phyloP scores from a whole-genome alignment of 1,284 basidiomycete species.

The Microbotryomycetes sp. region DNA sequence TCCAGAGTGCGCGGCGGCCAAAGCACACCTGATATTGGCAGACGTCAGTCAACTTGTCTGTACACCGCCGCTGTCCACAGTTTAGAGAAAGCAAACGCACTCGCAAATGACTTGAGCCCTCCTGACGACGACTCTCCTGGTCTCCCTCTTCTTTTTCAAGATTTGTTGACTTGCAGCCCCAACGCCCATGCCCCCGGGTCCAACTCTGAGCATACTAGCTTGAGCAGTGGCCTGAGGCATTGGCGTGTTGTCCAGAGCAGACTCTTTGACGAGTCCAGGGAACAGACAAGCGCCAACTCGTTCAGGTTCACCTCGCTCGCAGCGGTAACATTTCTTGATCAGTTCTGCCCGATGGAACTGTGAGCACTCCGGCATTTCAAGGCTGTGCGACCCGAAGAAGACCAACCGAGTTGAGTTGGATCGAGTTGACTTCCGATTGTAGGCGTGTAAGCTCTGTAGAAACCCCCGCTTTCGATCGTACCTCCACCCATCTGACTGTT shows the following conservation, averaged over 20 bases:
- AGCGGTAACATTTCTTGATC: slow-evolving; percentile 64
- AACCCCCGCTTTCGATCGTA: slow-evolving; percentile 50
- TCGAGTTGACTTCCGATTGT: slow-evolving; percentile 55
- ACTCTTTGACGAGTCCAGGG: slow-evolving; percentile 70
- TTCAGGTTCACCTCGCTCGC: slow-evolving; percentile 60
- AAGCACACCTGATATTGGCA: slow-evolving; percentile 13
- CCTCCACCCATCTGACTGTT: slow-evolving; percentile 46
- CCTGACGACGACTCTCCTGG: slow-evolving; percentile 61
- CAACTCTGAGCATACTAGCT: background rate
- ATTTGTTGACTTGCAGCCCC: background rate
- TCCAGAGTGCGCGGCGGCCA: slow-evolving; percentile 17
- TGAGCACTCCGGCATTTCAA: too few species aligned
- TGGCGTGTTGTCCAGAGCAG: slow-evolving; percentile 26
- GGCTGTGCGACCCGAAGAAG: slow-evolving; percentile 46
- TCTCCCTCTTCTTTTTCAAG: slow-evolving; percentile 43
- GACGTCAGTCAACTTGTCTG: background rate
- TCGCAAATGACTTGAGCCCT: slow-evolving; percentile 75
- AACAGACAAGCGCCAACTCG: slow-evolving; percentile 70
- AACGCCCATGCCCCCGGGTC: background rate
- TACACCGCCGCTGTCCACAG: background rate
- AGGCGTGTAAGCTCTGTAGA: slow-evolving; percentile 65
- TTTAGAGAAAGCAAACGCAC: slow-evolving; percentile 44
- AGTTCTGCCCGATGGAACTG: slow-evolving; percentile 64
- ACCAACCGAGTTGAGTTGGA: slow-evolving; percentile 26
- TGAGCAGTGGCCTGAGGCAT: background rate